These are phyloP conservation scores for Fusarium ambrosium DNA, from an alignment of 2,329 filamentous ascomycete genomes.

Conservation along the genomic window DNA sequence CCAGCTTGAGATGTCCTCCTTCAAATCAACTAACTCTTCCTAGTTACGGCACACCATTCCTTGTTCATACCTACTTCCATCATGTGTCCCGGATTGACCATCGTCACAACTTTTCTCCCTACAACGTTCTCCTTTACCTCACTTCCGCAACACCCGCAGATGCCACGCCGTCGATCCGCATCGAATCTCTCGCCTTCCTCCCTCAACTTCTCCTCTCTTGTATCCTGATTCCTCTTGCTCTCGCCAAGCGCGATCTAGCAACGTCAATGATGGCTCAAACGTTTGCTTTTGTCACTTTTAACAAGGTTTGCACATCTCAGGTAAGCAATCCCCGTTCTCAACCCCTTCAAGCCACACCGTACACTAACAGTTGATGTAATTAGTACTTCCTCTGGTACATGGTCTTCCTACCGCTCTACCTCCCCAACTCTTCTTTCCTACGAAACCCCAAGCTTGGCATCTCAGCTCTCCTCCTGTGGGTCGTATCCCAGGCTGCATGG, in stretches of 20 bases:
- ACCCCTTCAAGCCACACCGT: neutral
- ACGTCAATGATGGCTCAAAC: conserved; percentile 94
- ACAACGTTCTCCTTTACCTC: conserved; percentile 92
- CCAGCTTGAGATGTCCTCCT: neutral
- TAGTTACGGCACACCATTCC: conserved; percentile 84
- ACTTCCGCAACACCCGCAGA: conserved; percentile 72
- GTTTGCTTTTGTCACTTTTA: conserved; percentile 96
- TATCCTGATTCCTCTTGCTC: conserved; percentile 78
- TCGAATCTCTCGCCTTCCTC: conserved; percentile 88
- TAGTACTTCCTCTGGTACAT: conserved; percentile 99
- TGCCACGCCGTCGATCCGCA: conserved; percentile 53
- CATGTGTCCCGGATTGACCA: conserved; percentile 95
- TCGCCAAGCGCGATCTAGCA: conserved; percentile 86
- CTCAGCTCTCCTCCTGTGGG: conserved; percentile 77
- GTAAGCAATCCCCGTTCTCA: conserved; percentile 61
- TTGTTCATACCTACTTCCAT: conserved; percentile 92
- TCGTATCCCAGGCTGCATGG: conserved; percentile 81
- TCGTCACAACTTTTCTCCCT: conserved; percentile 97
- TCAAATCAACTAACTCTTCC: conserved; percentile 1
- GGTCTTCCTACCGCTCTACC: conserved; percentile 90
- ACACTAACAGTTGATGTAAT: conserved; percentile 21
- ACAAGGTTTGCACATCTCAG: conserved; percentile 99
- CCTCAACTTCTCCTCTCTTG: conserved; percentile 88
- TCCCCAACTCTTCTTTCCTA: conserved; percentile 83
- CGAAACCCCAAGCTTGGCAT: conserved; percentile 71